Base-by-base conservation (phyloP, 2,329 filamentous ascomycete genomes). In the Ampelomyces quisqualis region DNA sequence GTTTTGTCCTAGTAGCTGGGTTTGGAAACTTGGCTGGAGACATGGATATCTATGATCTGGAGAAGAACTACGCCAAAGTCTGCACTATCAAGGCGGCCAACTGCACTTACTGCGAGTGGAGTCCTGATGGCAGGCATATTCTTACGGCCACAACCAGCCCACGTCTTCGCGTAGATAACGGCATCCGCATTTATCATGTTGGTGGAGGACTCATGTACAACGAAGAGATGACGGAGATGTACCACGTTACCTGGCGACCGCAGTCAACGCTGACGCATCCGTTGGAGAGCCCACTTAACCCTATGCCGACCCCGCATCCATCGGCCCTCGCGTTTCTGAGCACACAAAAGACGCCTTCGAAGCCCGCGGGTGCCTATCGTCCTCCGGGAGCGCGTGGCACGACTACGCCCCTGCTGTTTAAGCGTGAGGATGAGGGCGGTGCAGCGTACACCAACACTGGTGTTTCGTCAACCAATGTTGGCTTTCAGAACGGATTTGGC, bases 71-170 rank as follows among this genome's bases (percentile, higher is more conserved):
- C 72, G 78, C 80, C 63, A 97, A 97, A 77, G 77, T 98, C 43
- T 85, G 83, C 72, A 96, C 90, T 32, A 93, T 98, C 55, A 89
- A 97, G 73, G 91, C 89, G 40, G 88, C 90, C 63, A 98, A 95
- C 70, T 88, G 93, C 36, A 96, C 90, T 64, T 86, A 96, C 49
- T 98, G 93, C 74, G 85, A 93, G 65, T 98, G 93, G 93, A 95
- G 90, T 61, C 90, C 93, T 5, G 93, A 98, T 69, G 94, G 91
- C 59, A 88, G 86, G 62, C 93, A 90, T 69, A 90, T 98, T 65
- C 79, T 98, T 75, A 97, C 93, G 28, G 93, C 93, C n/a, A 98
- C 91, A 14, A 97, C 91, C 10, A 96, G 90, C 55, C 93, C 93
- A 4, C 85, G 93, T 50, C 81, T 98, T 43, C 86, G 93, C 55